Base-by-base conservation (phyloP, 805 yeast genomes). In the Candida sithepensis region DNA sequence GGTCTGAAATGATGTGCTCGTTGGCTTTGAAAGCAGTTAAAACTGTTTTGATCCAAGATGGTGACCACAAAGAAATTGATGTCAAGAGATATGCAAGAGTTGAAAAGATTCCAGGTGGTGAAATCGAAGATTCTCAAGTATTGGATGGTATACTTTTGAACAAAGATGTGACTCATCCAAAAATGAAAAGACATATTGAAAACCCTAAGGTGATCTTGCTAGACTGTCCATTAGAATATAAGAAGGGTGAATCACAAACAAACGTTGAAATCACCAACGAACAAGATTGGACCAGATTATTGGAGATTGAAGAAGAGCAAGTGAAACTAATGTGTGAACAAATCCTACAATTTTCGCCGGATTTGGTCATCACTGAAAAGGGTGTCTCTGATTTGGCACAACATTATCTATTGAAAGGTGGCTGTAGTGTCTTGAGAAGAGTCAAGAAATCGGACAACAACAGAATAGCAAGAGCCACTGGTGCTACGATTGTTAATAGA, bases 191-290 rank as follows among this genome's bases (percentile, higher is more conserved):
- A 66, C 64, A 74, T 59, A 86, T 94, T 57, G 87, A 85, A 65
- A 87, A 89, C 61, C 99, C 99, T 43, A 80, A 92, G 54, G 81
- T 94, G 46, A 79, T 94, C 18, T 76, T 94, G 56, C 77, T 94
- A 58, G 99, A 94, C 71, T 91, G 97, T 70, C 97, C 99, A 12
- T 76, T 94, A 59, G 99, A 94, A 71, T 94, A 94, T 73, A 94
- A 94, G 74, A 94, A 94, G 77, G 99, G 99, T 55, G 99, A 94
- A 72, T 90, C 97, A 2, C 99, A 94, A 69, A 94, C 98, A 45
- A 92, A 94, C 70, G 88, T 94, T 57, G 99, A 94, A 73, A 91
- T 94, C 68, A 85, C 96, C 39, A 89, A 89, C 61, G 98, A 92
- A 69, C 87, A 83, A 53, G 99, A 94, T 71, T 94, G 98, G 98